Conservation (phyloP, 352 stramenopile genomes). For the Sclerospora graminicola region DNA sequence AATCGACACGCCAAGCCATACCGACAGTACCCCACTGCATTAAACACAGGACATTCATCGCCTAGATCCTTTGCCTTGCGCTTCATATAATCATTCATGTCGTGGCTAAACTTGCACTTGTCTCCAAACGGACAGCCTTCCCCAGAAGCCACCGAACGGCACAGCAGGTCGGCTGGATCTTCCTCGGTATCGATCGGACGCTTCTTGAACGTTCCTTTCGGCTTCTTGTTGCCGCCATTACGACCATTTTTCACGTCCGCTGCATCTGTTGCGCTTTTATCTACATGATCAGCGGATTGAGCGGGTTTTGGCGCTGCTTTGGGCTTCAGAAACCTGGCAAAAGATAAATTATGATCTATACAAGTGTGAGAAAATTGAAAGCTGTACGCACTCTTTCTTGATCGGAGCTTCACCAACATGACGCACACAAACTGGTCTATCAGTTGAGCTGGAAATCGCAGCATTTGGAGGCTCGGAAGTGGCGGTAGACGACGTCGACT, state of each 20-base stretch:
- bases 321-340: constrained; percentile 53
- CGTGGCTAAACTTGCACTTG: constrained; percentile 82
- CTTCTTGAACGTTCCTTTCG: constrained; percentile 81
- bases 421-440: constrained; percentile 5
- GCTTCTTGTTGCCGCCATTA: constrained; percentile 22
- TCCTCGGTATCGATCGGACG: constrained; percentile 50
- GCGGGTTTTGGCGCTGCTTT: constrained; percentile 12
- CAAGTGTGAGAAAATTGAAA: constrained; percentile 2
- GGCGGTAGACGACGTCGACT: constrained; percentile 3
- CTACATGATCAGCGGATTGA: neutral
- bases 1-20: constrained; percentile 91
- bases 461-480: neutral
- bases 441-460: neutral
- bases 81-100: constrained; percentile 77
- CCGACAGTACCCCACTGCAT: constrained; percentile 78
- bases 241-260: constrained; percentile 5
- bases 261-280: neutral
- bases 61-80: constrained; percentile 77
- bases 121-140: constrained; percentile 62
- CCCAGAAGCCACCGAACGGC: constrained; percentile 48
- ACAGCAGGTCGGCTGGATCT: constrained; percentile 59
- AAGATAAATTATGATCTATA: neutral
- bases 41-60: constrained; percentile 70
- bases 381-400: constrained; percentile 32
- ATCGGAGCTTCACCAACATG: constrained; percentile 29